A percentile compares a stretch with the other conserved stretches of the same genome.
Evolutionary conservation across 2,329 filamentous ascomycete genomes (phyloP).

Genomic region (Aspergillus viridinutans): DNA sequence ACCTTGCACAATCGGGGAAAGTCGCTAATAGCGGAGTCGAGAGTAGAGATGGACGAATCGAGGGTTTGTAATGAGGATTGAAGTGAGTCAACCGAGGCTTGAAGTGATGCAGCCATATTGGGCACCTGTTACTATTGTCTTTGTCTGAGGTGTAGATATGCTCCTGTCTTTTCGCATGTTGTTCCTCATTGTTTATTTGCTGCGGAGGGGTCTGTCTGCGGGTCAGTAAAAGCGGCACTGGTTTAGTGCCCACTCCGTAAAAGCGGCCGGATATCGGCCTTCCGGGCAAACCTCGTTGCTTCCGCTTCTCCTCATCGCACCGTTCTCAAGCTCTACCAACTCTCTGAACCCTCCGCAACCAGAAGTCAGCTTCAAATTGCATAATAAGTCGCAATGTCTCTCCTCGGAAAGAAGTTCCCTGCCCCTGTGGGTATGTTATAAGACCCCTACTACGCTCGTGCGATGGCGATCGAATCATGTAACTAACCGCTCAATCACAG

Average conservation of each 20-base stretch:
- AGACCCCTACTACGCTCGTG: background rate
- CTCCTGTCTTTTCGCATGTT: conserved; percentile 3
- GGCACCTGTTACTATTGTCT: background rate
- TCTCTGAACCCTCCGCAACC: conserved; percentile 17
- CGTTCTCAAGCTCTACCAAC: conserved; percentile 27
- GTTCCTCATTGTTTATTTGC: conserved; percentile 20
- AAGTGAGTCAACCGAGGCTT: conserved; percentile 58
- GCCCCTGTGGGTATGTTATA: conserved; percentile 66
- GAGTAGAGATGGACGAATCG: conserved; percentile 59
- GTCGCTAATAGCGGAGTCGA: conserved; percentile 60
- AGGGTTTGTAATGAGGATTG: conserved; percentile 59
- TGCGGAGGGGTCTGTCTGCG: conserved; percentile 15
- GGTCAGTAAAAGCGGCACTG: conserved; percentile 29
- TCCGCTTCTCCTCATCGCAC: conserved; percentile 29
- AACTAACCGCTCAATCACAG: conserved; percentile 48
- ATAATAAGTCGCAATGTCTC: conserved; percentile 61
- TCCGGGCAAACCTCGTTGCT: conserved; percentile 38
- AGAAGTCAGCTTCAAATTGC: conserved; percentile 25
- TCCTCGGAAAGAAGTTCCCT: conserved; percentile 81
- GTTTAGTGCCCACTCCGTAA: conserved; percentile 8
- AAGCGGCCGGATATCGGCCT: conserved; percentile 24
- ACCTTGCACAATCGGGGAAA: conserved; percentile 61
- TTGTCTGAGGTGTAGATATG: background rate
- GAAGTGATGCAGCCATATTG: conserved; percentile 46
- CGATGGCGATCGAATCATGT: conserved; percentile 17